Evolutionary conservation across 176 grass and related monocot species (phyloP).

Genomic region (Carex parvula): DNA sequence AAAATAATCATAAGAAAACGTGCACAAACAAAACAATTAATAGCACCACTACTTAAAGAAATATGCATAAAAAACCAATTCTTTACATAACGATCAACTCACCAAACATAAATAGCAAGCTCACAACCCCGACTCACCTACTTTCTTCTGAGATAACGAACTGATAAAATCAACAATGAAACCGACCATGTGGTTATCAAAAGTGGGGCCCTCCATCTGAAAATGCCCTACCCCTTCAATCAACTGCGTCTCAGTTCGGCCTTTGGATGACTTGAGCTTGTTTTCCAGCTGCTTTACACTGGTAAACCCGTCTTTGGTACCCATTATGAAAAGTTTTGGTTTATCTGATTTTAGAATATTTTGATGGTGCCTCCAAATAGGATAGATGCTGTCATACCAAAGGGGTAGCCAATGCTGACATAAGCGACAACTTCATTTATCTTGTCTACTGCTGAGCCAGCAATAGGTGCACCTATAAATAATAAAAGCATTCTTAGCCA

Average conservation of each 20-base stretch:
- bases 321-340: constrained; percentile 87
- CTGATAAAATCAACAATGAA: constrained; percentile 63
- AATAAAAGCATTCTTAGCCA: constrained; percentile 12
- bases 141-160: constrained; percentile 45
- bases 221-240: constrained; percentile 87
- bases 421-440: constrained; percentile 77
- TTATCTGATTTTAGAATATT: constrained; percentile 70
- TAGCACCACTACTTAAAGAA: neutral
- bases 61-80: neutral
- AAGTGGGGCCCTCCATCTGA: constrained; percentile 92
- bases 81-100: constrained; percentile 9
- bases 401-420: constrained; percentile 82
- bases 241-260: constrained; percentile 67
- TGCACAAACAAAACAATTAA: neutral
- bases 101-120: neutral
- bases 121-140: constrained; percentile 8
- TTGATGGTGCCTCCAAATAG: constrained; percentile 84
- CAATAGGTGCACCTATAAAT: constrained; percentile 66
- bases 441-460: constrained; percentile 82
- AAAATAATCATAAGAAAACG: neutral
- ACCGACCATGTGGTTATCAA: constrained; percentile 76
- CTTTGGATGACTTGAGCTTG: constrained; percentile 67
- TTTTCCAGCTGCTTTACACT: constrained; percentile 87
- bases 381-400: constrained; percentile 74
- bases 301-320: constrained; percentile 89